Conservation (phyloP, 2,329 filamentous ascomycete species). For the Pseudogymnoascus sp. region DNA sequence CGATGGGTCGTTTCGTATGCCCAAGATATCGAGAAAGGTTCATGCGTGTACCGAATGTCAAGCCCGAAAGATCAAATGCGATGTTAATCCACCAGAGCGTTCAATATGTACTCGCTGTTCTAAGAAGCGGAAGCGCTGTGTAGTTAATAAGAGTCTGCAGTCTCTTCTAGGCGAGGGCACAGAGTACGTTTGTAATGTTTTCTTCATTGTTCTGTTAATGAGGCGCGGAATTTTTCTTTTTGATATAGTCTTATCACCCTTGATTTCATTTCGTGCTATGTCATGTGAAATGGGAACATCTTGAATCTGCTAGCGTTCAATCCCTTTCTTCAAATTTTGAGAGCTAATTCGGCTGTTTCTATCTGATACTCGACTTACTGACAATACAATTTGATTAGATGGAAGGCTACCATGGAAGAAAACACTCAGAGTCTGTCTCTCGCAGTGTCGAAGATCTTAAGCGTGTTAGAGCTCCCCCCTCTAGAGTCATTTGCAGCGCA, state of each 20-base stretch:
- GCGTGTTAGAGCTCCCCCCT: constrained; percentile 34
- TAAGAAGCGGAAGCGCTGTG: constrained; percentile 41
- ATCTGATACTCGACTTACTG: background rate
- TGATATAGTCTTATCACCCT: background rate
- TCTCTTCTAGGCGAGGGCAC: constrained; percentile 46
- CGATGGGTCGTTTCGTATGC: constrained; percentile 8
- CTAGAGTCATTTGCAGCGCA: constrained; percentile 28
- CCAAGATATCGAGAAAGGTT: constrained; percentile 24
- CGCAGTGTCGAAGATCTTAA: constrained; percentile 38
- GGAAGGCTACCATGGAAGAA: constrained; percentile 36
- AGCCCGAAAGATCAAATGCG: constrained; percentile 47
- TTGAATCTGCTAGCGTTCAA: background rate
- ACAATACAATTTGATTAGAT: constrained; percentile 25
- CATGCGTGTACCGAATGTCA: constrained; percentile 38
- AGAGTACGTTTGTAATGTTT: constrained; percentile 31
- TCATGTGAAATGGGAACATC: too few relatives aligned
- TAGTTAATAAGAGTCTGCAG: constrained; percentile 48
- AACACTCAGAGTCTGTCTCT: constrained; percentile 35
- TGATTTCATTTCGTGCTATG: background rate
- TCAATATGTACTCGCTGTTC: constrained; percentile 41
- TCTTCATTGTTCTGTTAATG: background rate
- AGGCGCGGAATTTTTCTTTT: background rate
- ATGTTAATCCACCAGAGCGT: constrained; percentile 28
- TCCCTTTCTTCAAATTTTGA: background rate
- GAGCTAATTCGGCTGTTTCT: background rate